These are phyloP conservation scores for Leishmania amazonensis DNA, from an alignment of 208 protist species.

Conservation along the genomic window DNA sequence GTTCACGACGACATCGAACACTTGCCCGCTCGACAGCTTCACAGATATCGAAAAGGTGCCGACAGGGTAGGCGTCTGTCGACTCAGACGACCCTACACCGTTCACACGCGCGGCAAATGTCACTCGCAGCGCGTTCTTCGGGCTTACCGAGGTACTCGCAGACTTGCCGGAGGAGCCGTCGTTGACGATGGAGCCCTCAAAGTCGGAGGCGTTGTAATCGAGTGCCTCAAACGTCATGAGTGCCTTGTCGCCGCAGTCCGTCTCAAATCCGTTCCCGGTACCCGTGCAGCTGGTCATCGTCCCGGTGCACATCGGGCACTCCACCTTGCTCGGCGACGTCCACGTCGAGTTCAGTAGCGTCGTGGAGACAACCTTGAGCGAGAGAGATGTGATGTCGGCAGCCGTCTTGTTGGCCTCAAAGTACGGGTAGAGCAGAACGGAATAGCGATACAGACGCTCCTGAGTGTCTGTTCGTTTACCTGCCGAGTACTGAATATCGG, in stretches of 20 bases:
- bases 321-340: constrained; percentile 52
- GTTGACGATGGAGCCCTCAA: constrained; percentile 15
- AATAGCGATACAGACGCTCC: constrained; percentile 81
- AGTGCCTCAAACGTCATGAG: constrained; percentile 60
- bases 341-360: constrained; percentile 63
- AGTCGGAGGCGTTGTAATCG: constrained; percentile 30
- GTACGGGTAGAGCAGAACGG: constrained; percentile 72
- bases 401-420: constrained; percentile 32
- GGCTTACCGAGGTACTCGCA: constrained; percentile 41
- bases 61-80: constrained; percentile 45
- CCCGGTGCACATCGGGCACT: constrained; percentile 81
- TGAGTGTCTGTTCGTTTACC: constrained; percentile 40
- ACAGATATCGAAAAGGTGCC: constrained; percentile 58
- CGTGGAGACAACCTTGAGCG: constrained; percentile 23
- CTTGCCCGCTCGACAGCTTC: constrained; percentile 41
- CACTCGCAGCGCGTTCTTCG: constrained; percentile 44
- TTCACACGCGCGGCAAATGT: constrained; percentile 63
- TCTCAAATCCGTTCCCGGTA: constrained; percentile 50
- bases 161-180: constrained; percentile 28
- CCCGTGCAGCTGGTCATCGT: constrained; percentile 52
- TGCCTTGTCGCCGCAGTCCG: constrained; percentile 51
- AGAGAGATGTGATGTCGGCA: constrained; percentile 32
- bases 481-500: constrained; percentile 66
- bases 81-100: constrained; percentile 39
- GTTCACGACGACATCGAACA: constrained; percentile 58